Conservation (phyloP, 2,329 filamentous ascomycete species). For the Scolecobasidium constrictum region DNA sequence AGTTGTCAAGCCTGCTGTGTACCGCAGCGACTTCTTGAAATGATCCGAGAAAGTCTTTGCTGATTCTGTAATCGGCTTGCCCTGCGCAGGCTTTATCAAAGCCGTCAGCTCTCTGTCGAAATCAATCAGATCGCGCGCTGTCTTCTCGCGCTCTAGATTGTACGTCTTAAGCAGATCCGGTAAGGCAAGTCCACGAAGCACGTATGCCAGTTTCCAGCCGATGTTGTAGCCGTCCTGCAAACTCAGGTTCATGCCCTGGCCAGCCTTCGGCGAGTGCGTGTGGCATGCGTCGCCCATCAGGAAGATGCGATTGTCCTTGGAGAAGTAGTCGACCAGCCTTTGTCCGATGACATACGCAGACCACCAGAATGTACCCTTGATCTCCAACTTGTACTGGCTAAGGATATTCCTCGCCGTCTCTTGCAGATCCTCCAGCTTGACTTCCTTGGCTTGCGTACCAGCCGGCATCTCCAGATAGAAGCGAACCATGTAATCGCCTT, state of each 20-base stretch:
- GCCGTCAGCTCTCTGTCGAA: slow-evolving; percentile 39
- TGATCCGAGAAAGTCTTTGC: slow-evolving; percentile 52
- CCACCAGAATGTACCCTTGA: slow-evolving; percentile 57
- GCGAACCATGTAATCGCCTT: slow-evolving; percentile 49
- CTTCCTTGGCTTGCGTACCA: slow-evolving; percentile 41
- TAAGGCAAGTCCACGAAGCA: slow-evolving; percentile 26
- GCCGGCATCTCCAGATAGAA: slow-evolving; percentile 51
- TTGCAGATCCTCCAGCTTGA: slow-evolving; percentile 54
- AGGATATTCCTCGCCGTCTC: slow-evolving; percentile 53
- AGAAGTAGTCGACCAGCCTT: slow-evolving; percentile 48
- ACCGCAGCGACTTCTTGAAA: slow-evolving; percentile 49
- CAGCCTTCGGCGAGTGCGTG: slow-evolving; percentile 50
- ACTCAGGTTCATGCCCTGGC: slow-evolving; percentile 62
- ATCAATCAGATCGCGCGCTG: slow-evolving; percentile 55
- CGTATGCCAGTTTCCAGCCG: slow-evolving; percentile 44
- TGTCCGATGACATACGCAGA: slow-evolving; percentile 55
- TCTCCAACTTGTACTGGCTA: slow-evolving; percentile 54
- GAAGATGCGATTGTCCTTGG: slow-evolving; percentile 49
- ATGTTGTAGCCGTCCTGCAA: slow-evolving; percentile 57
- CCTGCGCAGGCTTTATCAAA: slow-evolving; percentile 38
- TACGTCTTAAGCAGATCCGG: slow-evolving; percentile 39
- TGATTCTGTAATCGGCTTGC: slow-evolving; percentile 48
- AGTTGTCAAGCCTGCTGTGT: slow-evolving; percentile 47
- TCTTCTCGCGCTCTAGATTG: slow-evolving; percentile 41
- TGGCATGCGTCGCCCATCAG: slow-evolving; percentile 57